These are phyloP conservation scores for Zygosaccharomyces sapae DNA, from an alignment of 1,139 yeast genomes.

Conservation along the genomic window DNA sequence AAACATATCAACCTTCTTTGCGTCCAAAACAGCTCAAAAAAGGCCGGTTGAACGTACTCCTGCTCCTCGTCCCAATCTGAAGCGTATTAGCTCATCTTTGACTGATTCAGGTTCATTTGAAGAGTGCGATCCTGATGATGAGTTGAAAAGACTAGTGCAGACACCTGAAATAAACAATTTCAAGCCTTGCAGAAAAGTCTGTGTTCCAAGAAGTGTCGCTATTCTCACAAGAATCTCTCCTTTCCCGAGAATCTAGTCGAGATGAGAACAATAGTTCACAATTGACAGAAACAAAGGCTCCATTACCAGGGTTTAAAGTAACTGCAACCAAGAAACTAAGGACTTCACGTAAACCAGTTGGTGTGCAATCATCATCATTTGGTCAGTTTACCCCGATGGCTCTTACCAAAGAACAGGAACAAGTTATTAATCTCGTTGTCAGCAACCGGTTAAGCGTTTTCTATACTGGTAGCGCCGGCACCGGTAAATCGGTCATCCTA, in stretches of 20 bases:
- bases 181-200: conserved; percentile 14
- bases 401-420: conserved; percentile 48
- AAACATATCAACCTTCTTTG: conserved; percentile 15
- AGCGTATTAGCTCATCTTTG: conserved; percentile 8
- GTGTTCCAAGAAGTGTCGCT: conserved; percentile 7
- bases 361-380: conserved; percentile 4
- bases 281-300: conserved; percentile 17
- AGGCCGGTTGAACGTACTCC: conserved; percentile 1
- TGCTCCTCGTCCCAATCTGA: conserved; percentile 6
- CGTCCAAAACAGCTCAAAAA: conserved; percentile 7
- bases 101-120: conserved; percentile 35
- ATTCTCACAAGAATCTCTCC: neutral
- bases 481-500: conserved; percentile 77
- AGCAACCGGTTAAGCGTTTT: conserved; percentile 51
- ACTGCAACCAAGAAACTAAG: conserved; percentile 23
- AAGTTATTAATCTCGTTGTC: conserved; percentile 51
- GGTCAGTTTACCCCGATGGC: conserved; percentile 12
- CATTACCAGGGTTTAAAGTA: conserved; percentile 20
- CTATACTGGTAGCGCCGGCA: conserved; percentile 81
- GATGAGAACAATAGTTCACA: conserved; percentile 1
- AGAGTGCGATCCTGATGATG: conserved; percentile 30
- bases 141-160: conserved; percentile 21
- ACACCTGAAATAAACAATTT: conserved; percentile 28
- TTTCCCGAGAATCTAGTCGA: conserved; percentile 1
- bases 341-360: conserved; percentile 15